Percentiles rank a stretch among this genome's conserved stretches.
phyloP scores from a whole-genome alignment of 768 basidiomycete genomes.

The Hygrophorus pudorinus region DNA sequence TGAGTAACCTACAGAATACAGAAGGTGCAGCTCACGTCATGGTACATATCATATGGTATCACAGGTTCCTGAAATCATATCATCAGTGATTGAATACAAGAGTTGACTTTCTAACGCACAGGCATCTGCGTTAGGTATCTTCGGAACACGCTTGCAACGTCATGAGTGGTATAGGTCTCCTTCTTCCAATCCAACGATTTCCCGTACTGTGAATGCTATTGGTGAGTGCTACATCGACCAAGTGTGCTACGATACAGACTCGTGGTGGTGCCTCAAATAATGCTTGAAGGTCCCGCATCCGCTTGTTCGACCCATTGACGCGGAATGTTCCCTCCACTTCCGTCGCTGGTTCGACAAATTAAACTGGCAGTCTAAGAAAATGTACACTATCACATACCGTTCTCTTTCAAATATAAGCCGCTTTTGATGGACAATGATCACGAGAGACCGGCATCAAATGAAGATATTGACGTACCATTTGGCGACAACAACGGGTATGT shows the following conservation, averaged over 20 bases:
- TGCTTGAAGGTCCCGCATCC: conserved; percentile 92
- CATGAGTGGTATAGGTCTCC: conserved; percentile 84
- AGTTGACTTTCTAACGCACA: conserved; percentile 37
- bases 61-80: conserved; percentile 67
- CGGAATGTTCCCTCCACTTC: conserved; percentile 92
- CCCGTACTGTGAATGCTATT: conserved; percentile 60
- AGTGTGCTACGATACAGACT: conserved; percentile 31
- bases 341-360: conserved; percentile 43
- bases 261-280: conserved; percentile 83
- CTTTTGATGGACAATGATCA: conserved; percentile 26
- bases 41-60: conserved; percentile 85
- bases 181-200: conserved; percentile 88
- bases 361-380: neutral
- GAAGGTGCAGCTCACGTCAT: conserved; percentile 48
- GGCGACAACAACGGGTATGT: conserved; percentile 94
- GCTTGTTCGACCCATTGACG: conserved; percentile 88
- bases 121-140: conserved; percentile 96
- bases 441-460: conserved; percentile 6
- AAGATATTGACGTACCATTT: conserved; percentile 63
- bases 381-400: conserved; percentile 39
- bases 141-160: conserved; percentile 93
- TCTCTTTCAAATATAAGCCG: conserved; percentile 91
- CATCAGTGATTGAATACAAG: conserved; percentile 4
- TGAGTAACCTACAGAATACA: conserved; percentile 9
- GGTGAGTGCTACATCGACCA: conserved; percentile 1